Percentiles rank a stretch among this genome's conserved stretches.
These are phyloP conservation scores for Aspergillus wentii DNA, from an alignment of 495 filamentous ascomycete species.

Conservation along the genomic window DNA sequence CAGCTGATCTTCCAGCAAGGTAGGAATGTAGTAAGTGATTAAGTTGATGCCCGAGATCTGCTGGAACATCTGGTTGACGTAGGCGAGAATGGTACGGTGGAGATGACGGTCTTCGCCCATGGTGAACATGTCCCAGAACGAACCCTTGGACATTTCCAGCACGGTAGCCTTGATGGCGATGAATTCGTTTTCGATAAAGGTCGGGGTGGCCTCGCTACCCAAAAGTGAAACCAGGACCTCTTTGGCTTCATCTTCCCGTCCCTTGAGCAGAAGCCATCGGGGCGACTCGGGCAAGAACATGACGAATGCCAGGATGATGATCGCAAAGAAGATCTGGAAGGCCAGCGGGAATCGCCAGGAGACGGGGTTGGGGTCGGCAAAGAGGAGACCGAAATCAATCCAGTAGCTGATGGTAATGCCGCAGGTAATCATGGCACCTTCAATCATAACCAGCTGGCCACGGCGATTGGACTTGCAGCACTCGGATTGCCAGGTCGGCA, in stretches of 20 bases:
- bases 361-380: constrained; percentile 55
- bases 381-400: constrained; percentile 69
- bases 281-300: constrained; percentile 68
- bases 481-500: constrained; percentile 78
- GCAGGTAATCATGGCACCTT: constrained; percentile 65
- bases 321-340: constrained; percentile 65
- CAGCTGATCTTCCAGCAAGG: constrained; percentile 55
- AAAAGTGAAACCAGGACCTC: constrained; percentile 58
- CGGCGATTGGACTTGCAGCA: constrained; percentile 68
- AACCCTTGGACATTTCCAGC: constrained; percentile 61
- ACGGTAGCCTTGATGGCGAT: constrained; percentile 72
- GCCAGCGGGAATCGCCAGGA: constrained; percentile 74
- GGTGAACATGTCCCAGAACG: constrained; percentile 65
- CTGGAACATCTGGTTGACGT: constrained; percentile 76
- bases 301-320: constrained; percentile 56
- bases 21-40: constrained; percentile 68
- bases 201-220: constrained; percentile 47
- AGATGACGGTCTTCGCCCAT: constrained; percentile 70
- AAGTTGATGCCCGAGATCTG: constrained; percentile 74
- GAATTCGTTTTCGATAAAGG: constrained; percentile 58
- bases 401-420: constrained; percentile 73
- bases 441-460: constrained; percentile 77
- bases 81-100: constrained; percentile 65
- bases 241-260: constrained; percentile 59
- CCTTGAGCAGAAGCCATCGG: constrained; percentile 68